Conservation (phyloP, 352 stramenopile genomes). For the Phytophthora lateralis region DNA sequence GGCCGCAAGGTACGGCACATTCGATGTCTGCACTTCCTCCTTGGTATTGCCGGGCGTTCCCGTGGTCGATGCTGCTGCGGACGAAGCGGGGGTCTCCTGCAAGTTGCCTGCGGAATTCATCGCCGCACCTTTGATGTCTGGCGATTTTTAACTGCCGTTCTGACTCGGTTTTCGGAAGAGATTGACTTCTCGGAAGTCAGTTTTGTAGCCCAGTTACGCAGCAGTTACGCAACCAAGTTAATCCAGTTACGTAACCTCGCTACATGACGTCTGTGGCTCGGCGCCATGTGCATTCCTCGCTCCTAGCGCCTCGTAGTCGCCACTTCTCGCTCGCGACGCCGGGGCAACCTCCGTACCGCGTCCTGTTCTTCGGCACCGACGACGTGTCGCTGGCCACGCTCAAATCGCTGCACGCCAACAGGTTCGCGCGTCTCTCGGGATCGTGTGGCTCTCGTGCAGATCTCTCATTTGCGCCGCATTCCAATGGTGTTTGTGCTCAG, state of each 20-base stretch:
- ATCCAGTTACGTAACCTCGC: not conserved
- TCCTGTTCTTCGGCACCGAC: conserved; percentile 89
- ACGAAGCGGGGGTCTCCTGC: not conserved
- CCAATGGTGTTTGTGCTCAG: not conserved
- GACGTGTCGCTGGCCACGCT: conserved; percentile 85
- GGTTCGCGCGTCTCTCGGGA: conserved; percentile 30
- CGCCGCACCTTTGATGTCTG: too few relatives aligned
- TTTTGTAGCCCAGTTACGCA: too few relatives aligned
- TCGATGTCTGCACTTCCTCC: conserved; percentile 24
- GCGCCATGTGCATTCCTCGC: conserved; percentile 7
- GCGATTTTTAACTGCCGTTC: too few relatives aligned
- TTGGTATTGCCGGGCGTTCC: conserved; percentile 8
- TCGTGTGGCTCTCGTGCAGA: conserved; percentile 9
- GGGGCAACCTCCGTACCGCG: conserved; percentile 46
- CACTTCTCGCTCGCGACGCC: conserved; percentile 38
- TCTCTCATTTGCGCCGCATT: not conserved
- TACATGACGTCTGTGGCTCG: conserved; percentile 9
- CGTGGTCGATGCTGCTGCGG: conserved; percentile 4
- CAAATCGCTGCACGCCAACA: conserved; percentile 66
- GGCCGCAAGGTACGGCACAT: conserved; percentile 40
- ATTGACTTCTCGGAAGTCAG: too few relatives aligned
- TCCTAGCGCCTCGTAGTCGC: conserved; percentile 9
- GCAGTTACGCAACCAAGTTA: not conserved
- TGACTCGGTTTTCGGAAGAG: too few relatives aligned
- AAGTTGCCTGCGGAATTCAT: conserved; percentile 17